Evolutionary conservation across 768 basidiomycete genomes (phyloP).

Genomic region (Amanita polypyramis): DNA sequence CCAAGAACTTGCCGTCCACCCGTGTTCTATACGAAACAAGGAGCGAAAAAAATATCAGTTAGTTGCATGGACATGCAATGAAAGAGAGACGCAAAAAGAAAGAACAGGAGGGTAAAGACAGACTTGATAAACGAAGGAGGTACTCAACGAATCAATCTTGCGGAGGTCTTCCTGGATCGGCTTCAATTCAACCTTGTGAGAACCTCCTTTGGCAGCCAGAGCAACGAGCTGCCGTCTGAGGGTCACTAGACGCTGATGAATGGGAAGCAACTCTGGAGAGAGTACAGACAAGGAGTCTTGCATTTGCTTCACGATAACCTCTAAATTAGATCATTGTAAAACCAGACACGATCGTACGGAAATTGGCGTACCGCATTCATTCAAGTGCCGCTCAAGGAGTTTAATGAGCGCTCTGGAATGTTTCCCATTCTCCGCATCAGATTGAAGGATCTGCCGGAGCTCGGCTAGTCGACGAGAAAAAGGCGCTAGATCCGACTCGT

Average conservation of each 20-base stretch:
- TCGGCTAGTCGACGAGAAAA: conserved; percentile 77
- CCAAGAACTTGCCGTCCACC: conserved; percentile 92
- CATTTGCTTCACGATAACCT: conserved; percentile 67
- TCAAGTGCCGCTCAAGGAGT: conserved; percentile 82
- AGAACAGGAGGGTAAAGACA: conserved; percentile 18
- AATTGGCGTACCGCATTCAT: conserved; percentile 74
- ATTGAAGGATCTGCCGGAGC: conserved; percentile 76
- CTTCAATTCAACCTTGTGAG: conserved; percentile 80
- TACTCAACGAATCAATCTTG: conserved; percentile 92
- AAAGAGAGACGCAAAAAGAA: conserved; percentile 12
- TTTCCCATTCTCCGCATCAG: conserved; percentile 70
- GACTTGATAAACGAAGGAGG: conserved; percentile 22
- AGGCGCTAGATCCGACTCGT: conserved; percentile 80
- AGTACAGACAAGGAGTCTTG: conserved; percentile 80
- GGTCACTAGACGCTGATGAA: conserved; percentile 82
- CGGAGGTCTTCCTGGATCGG: conserved; percentile 86
- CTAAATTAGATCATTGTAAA: conserved; percentile 26
- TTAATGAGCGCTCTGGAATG: conserved; percentile 83
- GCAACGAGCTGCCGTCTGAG: conserved; percentile 84
- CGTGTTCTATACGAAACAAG: conserved; percentile 48
- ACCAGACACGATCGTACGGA: background rate
- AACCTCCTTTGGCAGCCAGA: conserved; percentile 79
- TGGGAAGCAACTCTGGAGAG: conserved; percentile 81
- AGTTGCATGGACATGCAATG: conserved; percentile 8
- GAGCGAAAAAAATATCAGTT: conserved; percentile 6